A percentile compares a stretch with the other conserved stretches of the same genome.
Evolutionary conservation across 2,329 filamentous ascomycete genomes (phyloP).

Genomic region (Penicillium sp.): DNA sequence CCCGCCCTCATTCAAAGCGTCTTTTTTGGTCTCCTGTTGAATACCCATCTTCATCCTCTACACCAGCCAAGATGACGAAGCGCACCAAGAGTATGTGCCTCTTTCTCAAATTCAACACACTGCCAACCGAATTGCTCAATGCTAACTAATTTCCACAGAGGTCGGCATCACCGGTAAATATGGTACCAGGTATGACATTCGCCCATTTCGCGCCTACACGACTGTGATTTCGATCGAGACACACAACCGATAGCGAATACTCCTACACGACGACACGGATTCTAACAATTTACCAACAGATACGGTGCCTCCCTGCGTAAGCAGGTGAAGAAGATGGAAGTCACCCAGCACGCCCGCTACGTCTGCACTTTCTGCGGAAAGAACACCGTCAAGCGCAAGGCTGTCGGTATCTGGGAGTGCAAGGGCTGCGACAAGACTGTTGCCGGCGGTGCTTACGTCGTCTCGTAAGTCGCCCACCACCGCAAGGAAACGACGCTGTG

Average conservation of each 20-base stretch:
- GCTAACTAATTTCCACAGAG: slow-evolving; percentile 52
- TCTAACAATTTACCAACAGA: slow-evolving; percentile 50
- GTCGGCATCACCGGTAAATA: slow-evolving; percentile 99
- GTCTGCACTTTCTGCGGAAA: slow-evolving; percentile 99
- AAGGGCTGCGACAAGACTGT: slow-evolving; percentile 90
- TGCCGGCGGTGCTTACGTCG: slow-evolving; percentile 89
- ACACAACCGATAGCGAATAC: slow-evolving; percentile 5
- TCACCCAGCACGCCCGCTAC: slow-evolving; percentile 96
- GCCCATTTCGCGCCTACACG: slow-evolving; percentile 20
- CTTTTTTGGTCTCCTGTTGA: slow-evolving; percentile 35
- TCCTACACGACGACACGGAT: slow-evolving; percentile 16
- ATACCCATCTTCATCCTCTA: slow-evolving; percentile 39
- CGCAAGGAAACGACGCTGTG: neutral
- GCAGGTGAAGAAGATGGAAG: slow-evolving; percentile 99
- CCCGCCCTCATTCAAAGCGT: slow-evolving; percentile 32
- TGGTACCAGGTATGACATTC: slow-evolving; percentile 77
- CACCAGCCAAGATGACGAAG: slow-evolving; percentile 77
- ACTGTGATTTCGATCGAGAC: slow-evolving; percentile 17
- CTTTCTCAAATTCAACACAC: neutral
- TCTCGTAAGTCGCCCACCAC: slow-evolving; percentile 71
- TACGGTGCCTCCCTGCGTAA: slow-evolving; percentile 99
- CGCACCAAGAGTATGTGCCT: slow-evolving; percentile 71
- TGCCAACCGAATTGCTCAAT: slow-evolving; percentile 15
- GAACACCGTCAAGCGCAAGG: slow-evolving; percentile 84
- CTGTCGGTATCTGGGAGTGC: slow-evolving; percentile 97